phyloP scores from a whole-genome alignment of 2,329 filamentous ascomycete genomes.

The Pochonia chlamydosporia region DNA sequence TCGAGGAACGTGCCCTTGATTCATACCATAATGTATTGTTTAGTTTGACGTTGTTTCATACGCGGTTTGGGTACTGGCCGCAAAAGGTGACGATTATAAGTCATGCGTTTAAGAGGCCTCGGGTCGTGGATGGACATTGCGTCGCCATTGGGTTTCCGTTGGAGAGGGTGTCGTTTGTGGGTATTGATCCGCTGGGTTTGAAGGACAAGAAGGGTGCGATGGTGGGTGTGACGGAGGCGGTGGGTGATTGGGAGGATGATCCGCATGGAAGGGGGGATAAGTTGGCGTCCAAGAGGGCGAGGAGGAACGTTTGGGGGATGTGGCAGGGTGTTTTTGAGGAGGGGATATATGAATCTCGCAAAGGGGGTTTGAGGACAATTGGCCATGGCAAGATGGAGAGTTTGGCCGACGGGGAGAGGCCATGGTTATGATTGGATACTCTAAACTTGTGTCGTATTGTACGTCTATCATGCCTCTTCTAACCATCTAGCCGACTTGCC shows the following conservation, averaged over 20 bases:
- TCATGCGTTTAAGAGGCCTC: conserved; percentile 61
- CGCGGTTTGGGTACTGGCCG: conserved; percentile 45
- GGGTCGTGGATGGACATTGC: conserved; percentile 57
- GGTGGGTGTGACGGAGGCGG: conserved; percentile 34
- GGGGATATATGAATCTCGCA: conserved; percentile 19
- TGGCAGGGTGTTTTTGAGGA: conserved; percentile 39
- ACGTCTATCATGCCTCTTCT: too few species aligned
- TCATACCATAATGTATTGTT: conserved; percentile 83
- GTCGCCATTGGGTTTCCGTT: conserved; percentile 51
- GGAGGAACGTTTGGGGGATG: conserved; percentile 43
- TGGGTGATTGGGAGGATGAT: conserved; percentile 45
- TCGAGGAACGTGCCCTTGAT: conserved; percentile 72
- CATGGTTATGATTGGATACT: conserved; percentile 30
- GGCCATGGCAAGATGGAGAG: conserved; percentile 29
- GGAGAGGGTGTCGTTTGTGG: conserved; percentile 45
- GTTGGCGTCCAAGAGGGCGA: conserved; percentile 41
- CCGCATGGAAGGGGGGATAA: conserved; percentile 42
- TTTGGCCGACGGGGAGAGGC: conserved; percentile 32
- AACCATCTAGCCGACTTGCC: too few species aligned
- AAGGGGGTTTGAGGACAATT: conserved; percentile 32
- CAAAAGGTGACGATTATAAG: conserved; percentile 55
- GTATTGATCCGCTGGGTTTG: conserved; percentile 57
- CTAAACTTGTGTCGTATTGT: too few species aligned
- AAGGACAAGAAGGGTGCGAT: conserved; percentile 26
- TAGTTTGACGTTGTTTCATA: conserved; percentile 51